These are phyloP conservation scores for Albugo laibachii DNA, from an alignment of 352 stramenopile species.

Conservation along the genomic window DNA sequence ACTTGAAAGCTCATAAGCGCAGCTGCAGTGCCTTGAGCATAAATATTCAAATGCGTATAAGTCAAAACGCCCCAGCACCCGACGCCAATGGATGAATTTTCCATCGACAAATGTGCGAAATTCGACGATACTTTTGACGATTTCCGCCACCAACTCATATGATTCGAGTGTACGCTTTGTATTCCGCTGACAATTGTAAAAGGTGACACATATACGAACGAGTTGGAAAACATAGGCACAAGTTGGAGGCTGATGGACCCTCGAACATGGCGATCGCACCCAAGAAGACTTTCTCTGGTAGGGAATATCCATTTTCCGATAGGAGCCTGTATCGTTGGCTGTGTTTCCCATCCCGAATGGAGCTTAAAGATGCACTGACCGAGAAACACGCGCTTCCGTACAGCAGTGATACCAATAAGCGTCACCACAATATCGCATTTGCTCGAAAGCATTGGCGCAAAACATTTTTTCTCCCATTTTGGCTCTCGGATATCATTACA, in stretches of 20 bases:
- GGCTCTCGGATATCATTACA: constrained; percentile 8
- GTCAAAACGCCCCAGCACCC: constrained; percentile 72
- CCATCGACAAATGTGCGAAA: constrained; percentile 33
- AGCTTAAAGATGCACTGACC: constrained; percentile 38
- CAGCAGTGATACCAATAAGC: constrained; percentile 34
- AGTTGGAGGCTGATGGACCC: too few relatives aligned
- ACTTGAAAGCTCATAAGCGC: constrained; percentile 46
- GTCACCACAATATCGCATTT: constrained; percentile 66
- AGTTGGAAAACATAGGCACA: too few relatives aligned
- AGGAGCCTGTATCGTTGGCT: constrained; percentile 15
- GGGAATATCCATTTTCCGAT: constrained; percentile 68
- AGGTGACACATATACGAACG: too few relatives aligned
- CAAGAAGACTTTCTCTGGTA: constrained; percentile 40
- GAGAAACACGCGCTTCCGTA: constrained; percentile 19
- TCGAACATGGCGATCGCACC: constrained; percentile 18
- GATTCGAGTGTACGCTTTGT: too few relatives aligned
- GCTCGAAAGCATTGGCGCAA: constrained; percentile 61
- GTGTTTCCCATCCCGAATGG: constrained; percentile 39
- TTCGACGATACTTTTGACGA: constrained; percentile 33
- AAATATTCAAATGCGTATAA: constrained; percentile 59
- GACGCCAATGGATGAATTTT: constrained; percentile 42
- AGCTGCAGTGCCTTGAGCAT: constrained; percentile 55
- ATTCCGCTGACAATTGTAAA: too few relatives aligned
- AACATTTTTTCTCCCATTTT: constrained; percentile 42
- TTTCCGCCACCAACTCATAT: constrained; percentile 3